Percentiles rank a stretch among this genome's conserved stretches.
phyloP scores from a whole-genome alignment of 2,329 filamentous ascomycete genomes.

The Penicillium sp. region DNA sequence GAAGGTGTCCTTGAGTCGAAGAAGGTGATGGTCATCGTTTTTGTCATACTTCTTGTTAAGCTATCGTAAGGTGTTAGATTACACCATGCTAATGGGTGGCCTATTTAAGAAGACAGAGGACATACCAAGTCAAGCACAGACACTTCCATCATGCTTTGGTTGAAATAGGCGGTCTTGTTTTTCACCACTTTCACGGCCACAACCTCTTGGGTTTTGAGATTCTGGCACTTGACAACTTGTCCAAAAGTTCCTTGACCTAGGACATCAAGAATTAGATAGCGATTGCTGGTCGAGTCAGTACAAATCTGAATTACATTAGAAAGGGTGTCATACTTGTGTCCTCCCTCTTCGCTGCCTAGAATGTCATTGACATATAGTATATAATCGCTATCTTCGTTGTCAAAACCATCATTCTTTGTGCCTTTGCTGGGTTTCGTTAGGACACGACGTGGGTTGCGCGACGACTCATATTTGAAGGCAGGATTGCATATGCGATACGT shows the following conservation, averaged over 20 bases:
- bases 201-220: constrained; percentile 95
- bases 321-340: constrained; percentile 69
- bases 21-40: constrained; percentile 94
- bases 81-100: neutral
- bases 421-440: constrained; percentile 98
- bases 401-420: constrained; percentile 96
- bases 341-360: constrained; percentile 92
- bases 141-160: constrained; percentile 99
- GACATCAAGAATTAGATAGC: constrained; percentile 95
- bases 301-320: neutral
- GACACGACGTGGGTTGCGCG: constrained; percentile 89
- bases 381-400: constrained; percentile 98
- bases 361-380: constrained; percentile 99
- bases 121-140: constrained; percentile 89
- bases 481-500: constrained; percentile 99
- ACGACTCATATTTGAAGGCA: constrained; percentile 97
- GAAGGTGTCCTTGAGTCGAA: constrained; percentile 94
- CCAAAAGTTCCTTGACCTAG: constrained; percentile 96
- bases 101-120: neutral
- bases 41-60: constrained; percentile 98
- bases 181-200: constrained; percentile 99
- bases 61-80: constrained; percentile 40
- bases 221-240: constrained; percentile 98
- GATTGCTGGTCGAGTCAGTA: constrained; percentile 55
- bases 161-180: constrained; percentile 98